These are phyloP conservation scores for Lecanicillium sp. DNA, from an alignment of 2,329 filamentous ascomycete species.

Conservation along the genomic window DNA sequence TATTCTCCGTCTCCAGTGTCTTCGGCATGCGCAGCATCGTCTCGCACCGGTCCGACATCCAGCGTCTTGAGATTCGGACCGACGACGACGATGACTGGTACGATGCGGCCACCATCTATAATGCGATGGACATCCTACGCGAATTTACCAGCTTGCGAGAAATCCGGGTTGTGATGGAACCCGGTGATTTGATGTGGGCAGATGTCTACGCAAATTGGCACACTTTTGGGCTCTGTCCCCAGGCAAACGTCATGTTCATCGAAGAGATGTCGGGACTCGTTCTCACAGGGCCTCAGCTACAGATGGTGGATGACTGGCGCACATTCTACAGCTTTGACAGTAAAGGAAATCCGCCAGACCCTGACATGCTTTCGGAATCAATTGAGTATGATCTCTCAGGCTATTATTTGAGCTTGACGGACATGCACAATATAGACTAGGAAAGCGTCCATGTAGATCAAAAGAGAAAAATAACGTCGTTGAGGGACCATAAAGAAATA, in stretches of 20 bases:
- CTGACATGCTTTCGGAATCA: conserved; percentile 5
- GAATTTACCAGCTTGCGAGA: conserved; percentile 6
- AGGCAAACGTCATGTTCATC: conserved; percentile 4
- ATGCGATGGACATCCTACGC: conserved; percentile 1
- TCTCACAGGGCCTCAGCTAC: conserved; percentile 6
- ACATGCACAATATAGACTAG: conserved; percentile 6
- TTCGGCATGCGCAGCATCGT: conserved; percentile 1
- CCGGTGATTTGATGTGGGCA: conserved; percentile 4
- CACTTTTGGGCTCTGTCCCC: conserved; percentile 1
- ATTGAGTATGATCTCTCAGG: conserved; percentile 3
- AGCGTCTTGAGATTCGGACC: conserved; percentile 7
- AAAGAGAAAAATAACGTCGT: too few species aligned
- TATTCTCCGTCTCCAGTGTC: conserved; percentile 7
- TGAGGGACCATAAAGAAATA: too few species aligned
- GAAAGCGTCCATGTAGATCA: too few species aligned
- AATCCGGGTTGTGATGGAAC: conserved; percentile 6
- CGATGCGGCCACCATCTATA: conserved; percentile 1
- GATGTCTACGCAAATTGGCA: not conserved
- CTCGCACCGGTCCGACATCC: conserved; percentile 6
- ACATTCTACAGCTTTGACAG: conserved; percentile 5
- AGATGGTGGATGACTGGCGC: conserved; percentile 7
- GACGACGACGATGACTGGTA: conserved; percentile 8
- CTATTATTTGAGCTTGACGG: conserved; percentile 2
- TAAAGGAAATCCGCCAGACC: conserved; percentile 5
- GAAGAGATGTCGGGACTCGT: conserved; percentile 5